Evolutionary conservation across 192 early-diverging fungal species (phyloP), one percentile per base, ranked within the genome.

Genomic region (Tieghemiomyces parasiticus): DNA sequence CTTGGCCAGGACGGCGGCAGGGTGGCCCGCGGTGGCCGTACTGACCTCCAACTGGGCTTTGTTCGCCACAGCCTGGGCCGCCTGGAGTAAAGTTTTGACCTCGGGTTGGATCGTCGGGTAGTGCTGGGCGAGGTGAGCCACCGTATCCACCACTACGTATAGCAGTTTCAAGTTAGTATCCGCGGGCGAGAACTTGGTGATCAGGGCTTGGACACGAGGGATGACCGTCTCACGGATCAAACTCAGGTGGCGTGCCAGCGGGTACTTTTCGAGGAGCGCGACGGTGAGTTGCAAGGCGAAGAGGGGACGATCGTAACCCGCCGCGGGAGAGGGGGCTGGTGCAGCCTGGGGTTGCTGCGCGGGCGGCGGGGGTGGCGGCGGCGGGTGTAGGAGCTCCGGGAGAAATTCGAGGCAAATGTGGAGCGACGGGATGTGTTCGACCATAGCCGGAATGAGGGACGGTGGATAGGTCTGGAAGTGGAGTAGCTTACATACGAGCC

Each of bases 401-500:
- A 84, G 65, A 68, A 80, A 81, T 54, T 77, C 74, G 14, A 71
- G 54, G 34, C 76, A 73, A 13, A 78, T 74, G 45, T 82, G 79
- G 69, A 85, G 78, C 19, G 81, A 83, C 20, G 81, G 81, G 26
- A 85, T 75, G n/a, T 71, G 55, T 25, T 70, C 62, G n/a, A 83
- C 78, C 58, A 83, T 67, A 59, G 74, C 65, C 10, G 66, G 67
- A 24, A 85, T 76, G 3, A 77, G 61, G 0, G 63, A 60, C 28
- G 64, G 63, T n/a, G 70, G 66, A 66, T 80, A 83, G 2, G 81
- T 78, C 60, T 82, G 78, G 46, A 81, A 81, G 64, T 81, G 79
- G 8, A 85, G 46, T 9, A 78, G 63, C 60, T 79, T 83, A 45
- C 69, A 71, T 26, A 80, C 63, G 4, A 72, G 51, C 33, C 67